These are phyloP conservation scores for Russula emetica DNA, from an alignment of 768 basidiomycete genomes.

Conservation along the genomic window DNA sequence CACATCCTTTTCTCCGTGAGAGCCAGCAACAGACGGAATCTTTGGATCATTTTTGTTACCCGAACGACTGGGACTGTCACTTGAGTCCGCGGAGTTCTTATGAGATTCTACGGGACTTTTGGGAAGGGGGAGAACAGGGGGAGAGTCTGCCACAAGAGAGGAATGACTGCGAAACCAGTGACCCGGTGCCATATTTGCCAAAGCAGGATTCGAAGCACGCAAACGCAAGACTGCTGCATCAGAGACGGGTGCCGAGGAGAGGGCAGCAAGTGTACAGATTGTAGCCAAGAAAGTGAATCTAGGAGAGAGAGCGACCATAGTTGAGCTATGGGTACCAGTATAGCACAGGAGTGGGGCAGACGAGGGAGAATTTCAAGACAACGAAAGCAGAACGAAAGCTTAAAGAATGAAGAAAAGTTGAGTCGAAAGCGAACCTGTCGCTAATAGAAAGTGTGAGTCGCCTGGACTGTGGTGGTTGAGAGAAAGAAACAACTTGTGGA, in stretches of 20 bases:
- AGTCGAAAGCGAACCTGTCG: conserved; percentile 24
- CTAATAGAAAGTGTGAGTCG: conserved; percentile 26
- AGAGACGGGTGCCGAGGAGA: conserved; percentile 39
- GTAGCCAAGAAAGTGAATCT: conserved; percentile 47
- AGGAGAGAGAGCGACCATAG: conserved; percentile 49
- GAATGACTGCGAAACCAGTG: neutral
- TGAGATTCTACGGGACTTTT: neutral
- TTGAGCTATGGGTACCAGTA: neutral
- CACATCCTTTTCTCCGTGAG: neutral
- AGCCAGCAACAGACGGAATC: neutral
- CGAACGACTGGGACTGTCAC: neutral
- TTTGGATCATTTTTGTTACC: conserved; percentile 1
- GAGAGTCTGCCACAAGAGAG: neutral
- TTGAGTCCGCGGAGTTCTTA: neutral
- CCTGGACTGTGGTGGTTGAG: conserved; percentile 25
- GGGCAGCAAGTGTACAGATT: conserved; percentile 43
- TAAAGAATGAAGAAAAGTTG: conserved; percentile 18
- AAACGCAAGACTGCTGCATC: conserved; percentile 40
- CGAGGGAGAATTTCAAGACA: neutral
- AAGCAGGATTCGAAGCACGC: conserved; percentile 3
- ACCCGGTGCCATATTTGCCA: neutral
- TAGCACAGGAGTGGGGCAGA: neutral
- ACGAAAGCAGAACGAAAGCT: conserved; percentile 26
- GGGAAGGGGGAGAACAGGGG: conserved; percentile 20
- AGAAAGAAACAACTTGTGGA: conserved; percentile 22